A percentile compares a stretch with the other conserved stretches of the same genome.
phyloP scores from a whole-genome alignment of 768 basidiomycete genomes.

The Clitopilus hobsonii region DNA sequence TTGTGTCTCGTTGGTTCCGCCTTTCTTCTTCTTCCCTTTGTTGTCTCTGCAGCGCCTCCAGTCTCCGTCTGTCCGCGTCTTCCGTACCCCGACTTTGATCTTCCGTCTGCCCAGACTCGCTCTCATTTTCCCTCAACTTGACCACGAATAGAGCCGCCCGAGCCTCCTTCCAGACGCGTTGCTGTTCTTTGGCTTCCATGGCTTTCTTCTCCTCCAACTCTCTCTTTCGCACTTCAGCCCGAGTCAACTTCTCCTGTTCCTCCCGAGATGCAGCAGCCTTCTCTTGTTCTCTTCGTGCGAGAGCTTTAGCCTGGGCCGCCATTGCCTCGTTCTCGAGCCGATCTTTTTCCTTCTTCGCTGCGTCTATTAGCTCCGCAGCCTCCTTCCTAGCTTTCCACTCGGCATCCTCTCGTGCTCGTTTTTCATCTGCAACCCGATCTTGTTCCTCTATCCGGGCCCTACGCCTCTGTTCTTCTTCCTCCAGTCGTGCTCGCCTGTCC shows the following conservation, averaged over 20 bases:
- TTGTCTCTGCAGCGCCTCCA: background rate
- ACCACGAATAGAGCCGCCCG: too few relatives aligned
- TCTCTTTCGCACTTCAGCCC: background rate
- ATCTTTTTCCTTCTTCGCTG: background rate
- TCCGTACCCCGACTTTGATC: background rate
- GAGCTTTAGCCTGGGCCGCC: background rate
- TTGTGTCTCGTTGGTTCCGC: background rate
- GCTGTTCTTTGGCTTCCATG: background rate
- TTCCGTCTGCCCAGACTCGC: too few relatives aligned
- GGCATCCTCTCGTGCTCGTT: background rate
- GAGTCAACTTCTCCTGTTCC: background rate
- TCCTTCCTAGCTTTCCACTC: background rate
- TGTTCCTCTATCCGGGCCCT: background rate
- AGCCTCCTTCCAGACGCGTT: too few relatives aligned
- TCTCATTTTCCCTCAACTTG: too few relatives aligned
- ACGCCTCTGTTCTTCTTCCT: background rate
- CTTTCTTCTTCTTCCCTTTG: background rate
- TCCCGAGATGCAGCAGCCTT: background rate
- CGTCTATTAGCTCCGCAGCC: background rate
- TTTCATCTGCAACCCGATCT: background rate
- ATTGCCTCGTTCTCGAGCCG: background rate
- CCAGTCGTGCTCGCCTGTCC: background rate
- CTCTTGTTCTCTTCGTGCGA: background rate
- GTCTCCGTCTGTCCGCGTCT: background rate
- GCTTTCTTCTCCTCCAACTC: background rate